These are phyloP conservation scores for Kodamaea jinghongensis DNA, from an alignment of 805 yeast species.

Conservation along the genomic window DNA sequence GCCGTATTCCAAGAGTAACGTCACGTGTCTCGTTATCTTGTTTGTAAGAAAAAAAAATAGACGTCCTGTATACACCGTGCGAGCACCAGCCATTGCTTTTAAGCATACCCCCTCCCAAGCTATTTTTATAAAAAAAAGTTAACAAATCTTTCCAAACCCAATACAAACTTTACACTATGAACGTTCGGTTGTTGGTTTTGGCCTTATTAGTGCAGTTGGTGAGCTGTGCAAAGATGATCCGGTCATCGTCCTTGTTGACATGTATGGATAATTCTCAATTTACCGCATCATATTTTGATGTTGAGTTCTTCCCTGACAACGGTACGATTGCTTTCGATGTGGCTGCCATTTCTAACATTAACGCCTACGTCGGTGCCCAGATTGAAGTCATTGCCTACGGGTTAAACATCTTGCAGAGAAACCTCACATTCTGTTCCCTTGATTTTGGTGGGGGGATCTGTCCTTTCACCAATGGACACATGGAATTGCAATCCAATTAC, in stretches of 20 bases:
- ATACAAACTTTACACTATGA: no score
- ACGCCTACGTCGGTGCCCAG: conserved; percentile 61
- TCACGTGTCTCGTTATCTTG: no score
- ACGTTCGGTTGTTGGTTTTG: neutral
- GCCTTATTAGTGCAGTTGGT: conserved; percentile 1
- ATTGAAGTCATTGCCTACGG: conserved; percentile 79
- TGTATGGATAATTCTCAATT: conserved; percentile 90
- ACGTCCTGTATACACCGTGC: no score
- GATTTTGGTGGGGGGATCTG: conserved; percentile 48
- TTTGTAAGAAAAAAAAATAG: no score
- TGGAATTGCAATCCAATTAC: conserved; percentile 61
- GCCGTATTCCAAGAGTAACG: no score
- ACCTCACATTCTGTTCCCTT: conserved; percentile 64
- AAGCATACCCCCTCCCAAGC: no score
- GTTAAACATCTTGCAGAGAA: conserved; percentile 52
- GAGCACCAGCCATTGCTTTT: no score
- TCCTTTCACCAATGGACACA: conserved; percentile 85
- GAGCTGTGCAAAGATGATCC: conserved; percentile 25
- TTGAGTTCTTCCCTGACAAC: conserved; percentile 66
- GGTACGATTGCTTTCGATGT: conserved; percentile 62
- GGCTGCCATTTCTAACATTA: conserved; percentile 74
- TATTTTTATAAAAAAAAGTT: no score
- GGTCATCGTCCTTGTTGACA: conserved; percentile 72
- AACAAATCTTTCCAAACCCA: no score
- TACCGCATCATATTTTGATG: conserved; percentile 81